Evolutionary conservation across 352 stramenopile species (phyloP).

Genomic region (Globisporangium rhizosaccharum): DNA sequence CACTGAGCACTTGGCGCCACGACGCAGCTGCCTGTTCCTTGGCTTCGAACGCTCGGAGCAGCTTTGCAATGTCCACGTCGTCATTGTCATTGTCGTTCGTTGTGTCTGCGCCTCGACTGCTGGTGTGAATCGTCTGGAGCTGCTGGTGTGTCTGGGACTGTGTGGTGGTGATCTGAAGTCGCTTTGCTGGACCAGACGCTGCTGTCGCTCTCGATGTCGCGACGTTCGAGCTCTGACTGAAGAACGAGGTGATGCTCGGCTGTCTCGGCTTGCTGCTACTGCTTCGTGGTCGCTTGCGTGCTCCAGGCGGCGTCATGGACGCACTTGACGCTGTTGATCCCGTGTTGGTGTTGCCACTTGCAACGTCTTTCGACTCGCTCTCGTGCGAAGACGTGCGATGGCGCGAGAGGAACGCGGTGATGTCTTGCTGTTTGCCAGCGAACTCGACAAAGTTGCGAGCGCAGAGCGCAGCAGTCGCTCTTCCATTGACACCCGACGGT

Average conservation of each 20-base stretch:
- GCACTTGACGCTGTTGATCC: neutral
- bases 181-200: neutral
- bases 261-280: conserved; percentile 8
- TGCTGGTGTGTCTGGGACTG: neutral
- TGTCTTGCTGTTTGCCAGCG: conserved; percentile 66
- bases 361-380: neutral
- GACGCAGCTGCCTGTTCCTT: conserved; percentile 30
- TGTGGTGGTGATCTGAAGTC: neutral
- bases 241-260: conserved; percentile 50
- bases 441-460: conserved; percentile 75
- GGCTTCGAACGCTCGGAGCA: conserved; percentile 16
- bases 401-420: conserved; percentile 36
- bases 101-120: no score
- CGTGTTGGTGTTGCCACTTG: neutral
- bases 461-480: conserved; percentile 44
- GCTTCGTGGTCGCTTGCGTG: neutral
- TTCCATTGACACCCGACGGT: conserved; percentile 8
- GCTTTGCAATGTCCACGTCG: conserved; percentile 9
- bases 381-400: no score
- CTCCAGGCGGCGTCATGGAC: neutral
- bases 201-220: neutral
- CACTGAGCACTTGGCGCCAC: conserved; percentile 71
- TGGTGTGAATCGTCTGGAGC: neutral
- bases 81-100: neutral
- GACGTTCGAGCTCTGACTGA: conserved; percentile 11